Evolutionary conservation across 1,284 basidiomycete species (phyloP), one percentile per base, ranked within the genome.

Genomic region (Mycena sp.): DNA sequence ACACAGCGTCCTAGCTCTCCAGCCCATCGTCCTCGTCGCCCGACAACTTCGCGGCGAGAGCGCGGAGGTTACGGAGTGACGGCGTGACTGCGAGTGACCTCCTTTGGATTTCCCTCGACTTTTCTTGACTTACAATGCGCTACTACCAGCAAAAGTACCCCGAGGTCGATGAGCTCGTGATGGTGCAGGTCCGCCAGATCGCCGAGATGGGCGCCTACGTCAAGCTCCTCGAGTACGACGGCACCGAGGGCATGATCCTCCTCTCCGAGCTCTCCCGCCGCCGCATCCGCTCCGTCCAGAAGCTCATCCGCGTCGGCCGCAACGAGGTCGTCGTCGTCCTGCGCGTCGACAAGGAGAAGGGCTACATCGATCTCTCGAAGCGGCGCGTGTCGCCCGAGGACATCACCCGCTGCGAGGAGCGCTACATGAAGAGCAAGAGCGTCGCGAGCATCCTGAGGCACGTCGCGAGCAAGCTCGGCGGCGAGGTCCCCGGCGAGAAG

Each of bases 181-280:
- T 99, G 96, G 96, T 98, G 48, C 96, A 99, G 79, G 97, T 99
- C 69, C 94, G 95, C 78, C 95, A 98, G 82, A 99, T 99, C 73
- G 96, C 96, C 63, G 97, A 99, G 80, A 99, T 99, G 96, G 97
- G 98, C 59, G 97, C 98, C 54, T 99, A 99, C 78, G 98, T 99
- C 70, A 98, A 98, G 79, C 86, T 99, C 71, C 95, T 96, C 70
- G 72, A 93, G 83, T 52, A 98, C 95, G 97, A 99, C 79, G 96
- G 96, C 76, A 98, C 97, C 63, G 98, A 99, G 78, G 97, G 98
- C 71, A 99, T 99, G 97, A 99, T 99, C 71, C 81, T 99, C 29
- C 89, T 99, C 23, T 98, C 97, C 10, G 98, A 99, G 78, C 89
- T 99, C 9, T 98, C 96, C 19, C 84, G 98, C 73, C 87, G 98